Base-by-base conservation (phyloP, 1,139 yeast species). In the Kurtzmaniella quercitrusa region DNA sequence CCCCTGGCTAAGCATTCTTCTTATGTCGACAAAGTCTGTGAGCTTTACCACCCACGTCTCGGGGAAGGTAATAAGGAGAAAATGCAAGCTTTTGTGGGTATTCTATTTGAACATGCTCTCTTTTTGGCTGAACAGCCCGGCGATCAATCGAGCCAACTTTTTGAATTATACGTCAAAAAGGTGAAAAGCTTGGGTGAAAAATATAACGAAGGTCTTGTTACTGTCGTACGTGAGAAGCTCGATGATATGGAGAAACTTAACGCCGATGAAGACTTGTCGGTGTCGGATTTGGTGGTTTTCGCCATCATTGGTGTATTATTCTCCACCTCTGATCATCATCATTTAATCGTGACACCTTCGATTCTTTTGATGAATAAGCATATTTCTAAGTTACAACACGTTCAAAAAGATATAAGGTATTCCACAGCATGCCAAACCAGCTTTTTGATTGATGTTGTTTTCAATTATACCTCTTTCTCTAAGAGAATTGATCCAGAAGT, bases 261-360 rank as follows among this genome's bases (percentile, higher is more conserved):
- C 17, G 16, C 9, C 8, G 38, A 36, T 14, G 15, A 36, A n/a
- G 53, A 51, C 25, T 61, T 80, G 25, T 53, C 53, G 46, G 64
- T 65, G 43, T 67, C 77, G 23, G 95, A 90, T 58, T 63, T 90
- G 47, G 66, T 87, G 5, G 77, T 84, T 48, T 87, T 85, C 56
- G 73, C 81, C 0, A 57, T 89, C 18, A 73, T 90, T 48, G 97
- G 97, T 9, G 69, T 75, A 45, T 60, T 91, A 10, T 94, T 86
- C 58, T 90, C 98, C 1, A 88, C 97, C 1, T 93, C 98, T 0
- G 99, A 94, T 70, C 94, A 90, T 58, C 93, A 88, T 63, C 98
- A 94, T 70, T 73, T 89, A 50, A 85, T 93, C 15, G 91, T 84
- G 3, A 90, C 97, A 0, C 96, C 98, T 2, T 77, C 94, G 1